Evolutionary conservation across 2,329 filamentous ascomycete genomes (phyloP), one percentile per base, ranked within the genome.

Genomic region (Penicillium polonicum): DNA sequence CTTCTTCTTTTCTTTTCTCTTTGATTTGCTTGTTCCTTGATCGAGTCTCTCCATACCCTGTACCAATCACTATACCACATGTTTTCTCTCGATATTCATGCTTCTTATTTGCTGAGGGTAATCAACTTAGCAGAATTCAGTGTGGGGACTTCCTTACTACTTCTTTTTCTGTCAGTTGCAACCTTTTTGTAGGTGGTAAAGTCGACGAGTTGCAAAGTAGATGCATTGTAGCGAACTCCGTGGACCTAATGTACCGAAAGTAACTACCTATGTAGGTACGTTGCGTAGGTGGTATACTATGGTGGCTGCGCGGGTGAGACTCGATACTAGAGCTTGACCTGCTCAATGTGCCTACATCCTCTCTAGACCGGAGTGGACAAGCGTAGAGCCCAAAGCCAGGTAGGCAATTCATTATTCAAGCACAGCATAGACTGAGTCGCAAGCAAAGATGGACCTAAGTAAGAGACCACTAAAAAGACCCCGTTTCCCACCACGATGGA

Each of bases 11-110:
- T 27, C 36, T 52, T 60, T 48, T 46, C 17, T 42, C 27, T 9
- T 51, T 50, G 46, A 35, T 39, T 38, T 52, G 12, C 27, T 39
- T 53, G 29, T 53, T 21, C 51, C 29, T 38, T 29, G 39, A 25
- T 25, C 48, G 23, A 48, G 49, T 53, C 49, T 49, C 50, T 31
- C 51, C 63, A 67, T 67, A 67, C 65, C 63, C 65, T 67, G 65
- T 67, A 67, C 52, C 62, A 65, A 67, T 60, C 65, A 64, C 58
- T 64, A 67, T 66, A 65, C 65, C 65, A 64, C 57, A 59, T 64
- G 55, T 57, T 52, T 55, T 48, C 50, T 59, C 55, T 59, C 45
- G 60, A 57, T 53, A 46, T 55, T 58, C 48, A 41, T 38, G 43
- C 54, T 52, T 57, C 51, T 53, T 50, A 27, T 46, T 23, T 55